Base-by-base conservation (phyloP, 1,139 yeast genomes). In the Pichia sp. region DNA sequence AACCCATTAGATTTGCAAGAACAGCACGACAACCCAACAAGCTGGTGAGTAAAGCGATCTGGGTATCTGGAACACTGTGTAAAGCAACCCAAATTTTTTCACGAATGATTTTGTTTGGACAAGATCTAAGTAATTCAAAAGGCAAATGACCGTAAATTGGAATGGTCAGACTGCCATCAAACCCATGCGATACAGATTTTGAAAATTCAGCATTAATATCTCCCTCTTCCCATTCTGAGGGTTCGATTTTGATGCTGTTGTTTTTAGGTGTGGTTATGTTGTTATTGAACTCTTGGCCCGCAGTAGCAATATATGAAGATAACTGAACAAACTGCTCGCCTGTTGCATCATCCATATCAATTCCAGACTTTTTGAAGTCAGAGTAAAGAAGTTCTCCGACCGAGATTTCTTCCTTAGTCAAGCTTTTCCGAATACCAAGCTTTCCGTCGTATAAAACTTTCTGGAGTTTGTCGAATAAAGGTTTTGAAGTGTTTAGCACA, bases 361-460 rank as follows among this genome's bases (percentile, higher is more conserved):
- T 87, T 0, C 99, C 99, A 0, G 96, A 87, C 58, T 90, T 83
- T 61, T 87, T 87, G 65, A 93, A 93, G 67, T 95, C 99, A 49
- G 87, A 83, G 56, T 85, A 74, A 44, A 95, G 74, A 47, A 90
- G 79, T 51, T 80, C 78, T 0, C 96, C 99, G 2, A 91, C 98
- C 50, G 85, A 79, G 13, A 80, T 66, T 64, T 95, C 98, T 68
- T 95, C 99, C 2, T 70, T 69, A 2, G 83, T 67, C 28, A 91
- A 71, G 26, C 70, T 59, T 1, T 60, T 47, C 3, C 65, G 54
- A 1, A 85, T 68, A 2, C 64, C 64, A 4, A 70, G 65, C 47
- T 78, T 77, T 3, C 72, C 67, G 13, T 50, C 47, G 25, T 47
- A 45, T 54, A 91, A 68, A 0, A 87, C 84, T 16, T 69, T 68